Conservation (phyloP, 2,329 filamentous ascomycete species). For the Arachnomyces sp. region DNA sequence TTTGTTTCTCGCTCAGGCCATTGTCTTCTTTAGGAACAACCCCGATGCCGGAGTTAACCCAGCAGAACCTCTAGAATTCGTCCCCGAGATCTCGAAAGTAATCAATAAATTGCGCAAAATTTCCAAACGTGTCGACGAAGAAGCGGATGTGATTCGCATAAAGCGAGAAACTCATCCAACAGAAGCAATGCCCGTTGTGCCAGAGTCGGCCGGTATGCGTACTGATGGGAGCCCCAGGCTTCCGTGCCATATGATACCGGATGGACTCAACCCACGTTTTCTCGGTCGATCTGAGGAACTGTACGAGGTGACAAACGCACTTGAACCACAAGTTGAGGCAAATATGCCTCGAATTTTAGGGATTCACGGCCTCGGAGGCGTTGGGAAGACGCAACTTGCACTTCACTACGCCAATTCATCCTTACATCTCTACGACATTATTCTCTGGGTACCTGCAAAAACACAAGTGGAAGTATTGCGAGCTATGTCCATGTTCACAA, state of each 20-base stretch:
- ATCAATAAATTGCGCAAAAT: too few species aligned
- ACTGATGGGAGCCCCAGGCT: too few species aligned
- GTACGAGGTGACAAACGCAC: neutral
- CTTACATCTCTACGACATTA: constrained; percentile 4
- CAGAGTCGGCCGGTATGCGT: too few species aligned
- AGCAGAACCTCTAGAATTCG: too few species aligned
- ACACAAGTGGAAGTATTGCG: constrained; percentile 1
- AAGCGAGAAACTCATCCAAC: too few species aligned
- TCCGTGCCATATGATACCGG: constrained; percentile 7
- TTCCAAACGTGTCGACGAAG: too few species aligned
- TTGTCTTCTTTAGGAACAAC: too few species aligned
- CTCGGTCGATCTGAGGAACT: constrained; percentile 2
- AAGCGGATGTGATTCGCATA: too few species aligned
- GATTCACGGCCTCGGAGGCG: constrained; percentile 13
- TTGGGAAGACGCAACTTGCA: constrained; percentile 15
- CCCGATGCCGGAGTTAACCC: too few species aligned
- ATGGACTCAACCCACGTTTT: constrained; percentile 6
- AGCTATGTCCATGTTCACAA: neutral
- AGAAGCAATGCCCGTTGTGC: too few species aligned
- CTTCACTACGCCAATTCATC: constrained; percentile 11
- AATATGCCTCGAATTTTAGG: constrained; percentile 2
- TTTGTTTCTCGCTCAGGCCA: too few species aligned
- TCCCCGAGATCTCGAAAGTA: too few species aligned
- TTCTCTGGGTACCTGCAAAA: constrained; percentile 7
- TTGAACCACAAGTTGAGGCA: neutral